Evolutionary conservation across 2,329 filamentous ascomycete species (phyloP).

Genomic region (Penicillium corylophilum): DNA sequence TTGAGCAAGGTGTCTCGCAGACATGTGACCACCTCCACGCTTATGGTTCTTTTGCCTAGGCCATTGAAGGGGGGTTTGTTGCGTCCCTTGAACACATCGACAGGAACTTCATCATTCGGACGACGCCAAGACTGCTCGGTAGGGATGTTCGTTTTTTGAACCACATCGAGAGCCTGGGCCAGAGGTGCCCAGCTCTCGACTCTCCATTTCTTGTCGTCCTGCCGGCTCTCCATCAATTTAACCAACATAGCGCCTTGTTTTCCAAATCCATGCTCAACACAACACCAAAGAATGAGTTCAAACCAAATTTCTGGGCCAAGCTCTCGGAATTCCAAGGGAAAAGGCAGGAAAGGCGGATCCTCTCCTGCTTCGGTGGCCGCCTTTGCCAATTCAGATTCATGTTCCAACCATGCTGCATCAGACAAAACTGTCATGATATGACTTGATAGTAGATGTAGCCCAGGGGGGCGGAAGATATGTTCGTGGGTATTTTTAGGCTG

Average conservation of each 20-base stretch:
- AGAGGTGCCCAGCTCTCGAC: constrained; percentile 42
- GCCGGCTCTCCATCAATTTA: constrained; percentile 30
- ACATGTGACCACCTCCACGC: constrained; percentile 57
- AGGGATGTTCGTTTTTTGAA: constrained; percentile 38
- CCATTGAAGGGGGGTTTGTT: constrained; percentile 36
- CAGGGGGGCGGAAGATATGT: constrained; percentile 41
- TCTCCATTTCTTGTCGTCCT: constrained; percentile 36
- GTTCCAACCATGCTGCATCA: constrained; percentile 46
- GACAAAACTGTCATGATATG: constrained; percentile 49
- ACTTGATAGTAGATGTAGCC: constrained; percentile 44
- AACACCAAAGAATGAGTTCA: constrained; percentile 52
- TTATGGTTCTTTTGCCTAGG: constrained; percentile 52
- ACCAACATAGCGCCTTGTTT: constrained; percentile 44
- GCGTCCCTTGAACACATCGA: constrained; percentile 16
- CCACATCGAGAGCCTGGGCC: constrained; percentile 24
- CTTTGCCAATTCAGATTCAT: constrained; percentile 39
- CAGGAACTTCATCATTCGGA: constrained; percentile 21
- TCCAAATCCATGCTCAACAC: constrained; percentile 47
- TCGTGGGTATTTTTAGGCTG: constrained; percentile 27
- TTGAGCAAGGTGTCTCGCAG: constrained; percentile 55
- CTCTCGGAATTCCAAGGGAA: constrained; percentile 43
- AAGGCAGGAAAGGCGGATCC: constrained; percentile 38
- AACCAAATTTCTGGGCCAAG: constrained; percentile 51
- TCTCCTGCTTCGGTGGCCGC: constrained; percentile 39
- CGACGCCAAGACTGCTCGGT: constrained; percentile 37